phyloP scores from a whole-genome alignment of 1,284 basidiomycete genomes.

The Leccinum huronense region DNA sequence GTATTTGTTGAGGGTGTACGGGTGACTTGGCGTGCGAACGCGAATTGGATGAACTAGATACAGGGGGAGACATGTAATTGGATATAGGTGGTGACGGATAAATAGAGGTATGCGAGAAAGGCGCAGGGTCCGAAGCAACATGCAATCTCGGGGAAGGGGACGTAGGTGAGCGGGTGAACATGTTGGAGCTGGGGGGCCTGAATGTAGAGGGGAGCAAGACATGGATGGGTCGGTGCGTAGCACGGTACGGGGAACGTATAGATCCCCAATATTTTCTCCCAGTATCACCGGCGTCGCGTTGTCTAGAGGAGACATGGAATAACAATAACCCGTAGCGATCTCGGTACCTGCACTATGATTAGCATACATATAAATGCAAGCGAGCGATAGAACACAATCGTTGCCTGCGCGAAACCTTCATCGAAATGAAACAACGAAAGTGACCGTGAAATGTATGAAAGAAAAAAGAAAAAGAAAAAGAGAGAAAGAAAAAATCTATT shows the following conservation, averaged over 20 bases:
- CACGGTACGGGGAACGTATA: constrained; percentile 26
- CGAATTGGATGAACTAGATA: constrained; percentile 36
- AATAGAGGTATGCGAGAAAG: constrained; percentile 27
- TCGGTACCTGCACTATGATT: constrained; percentile 27
- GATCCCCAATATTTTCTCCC: constrained; percentile 23
- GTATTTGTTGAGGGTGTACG: constrained; percentile 34
- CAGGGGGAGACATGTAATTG: constrained; percentile 21
- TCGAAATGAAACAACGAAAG: constrained; percentile 5
- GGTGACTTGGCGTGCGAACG: constrained; percentile 39
- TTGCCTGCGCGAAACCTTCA: constrained; percentile 12
- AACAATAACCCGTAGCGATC: constrained; percentile 28
- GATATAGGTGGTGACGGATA: constrained; percentile 36
- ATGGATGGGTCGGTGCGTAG: constrained; percentile 19
- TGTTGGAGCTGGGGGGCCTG: constrained; percentile 8
- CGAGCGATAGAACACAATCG: constrained; percentile 7
- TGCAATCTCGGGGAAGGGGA: constrained; percentile 33
- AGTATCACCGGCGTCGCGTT: constrained; percentile 32
- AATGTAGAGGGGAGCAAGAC: constrained; percentile 13
- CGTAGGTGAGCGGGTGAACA: constrained; percentile 31
- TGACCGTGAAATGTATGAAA: neutral
- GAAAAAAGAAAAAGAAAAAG: constrained; percentile 4
- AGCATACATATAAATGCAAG: constrained; percentile 24
- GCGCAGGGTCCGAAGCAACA: constrained; percentile 32
- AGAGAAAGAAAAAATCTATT: constrained; percentile 25
- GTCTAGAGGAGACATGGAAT: constrained; percentile 35